These are phyloP conservation scores for Phytophthora fragariaefolia DNA, from an alignment of 352 stramenopile species.

Conservation along the genomic window DNA sequence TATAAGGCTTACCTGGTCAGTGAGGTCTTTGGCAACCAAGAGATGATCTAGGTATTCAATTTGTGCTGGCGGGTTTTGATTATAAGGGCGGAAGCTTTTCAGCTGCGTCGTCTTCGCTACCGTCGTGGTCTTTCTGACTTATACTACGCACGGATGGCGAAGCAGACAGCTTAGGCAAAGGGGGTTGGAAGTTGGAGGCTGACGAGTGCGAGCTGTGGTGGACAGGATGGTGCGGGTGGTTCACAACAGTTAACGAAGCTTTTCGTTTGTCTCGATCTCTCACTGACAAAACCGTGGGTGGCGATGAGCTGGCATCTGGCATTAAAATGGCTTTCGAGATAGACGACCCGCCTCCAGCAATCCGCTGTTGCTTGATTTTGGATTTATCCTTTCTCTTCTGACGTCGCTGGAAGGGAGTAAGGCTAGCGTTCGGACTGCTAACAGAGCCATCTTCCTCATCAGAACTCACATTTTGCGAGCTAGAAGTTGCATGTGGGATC, in stretches of 20 bases:
- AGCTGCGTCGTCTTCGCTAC: constrained; percentile 25
- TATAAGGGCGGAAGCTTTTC: constrained; percentile 63
- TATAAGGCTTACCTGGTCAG: constrained; percentile 10
- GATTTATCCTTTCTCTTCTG: constrained; percentile 55
- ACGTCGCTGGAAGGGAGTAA: constrained; percentile 56
- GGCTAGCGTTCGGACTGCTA: constrained; percentile 35
- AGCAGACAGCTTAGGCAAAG: constrained; percentile 54
- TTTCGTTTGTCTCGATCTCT: constrained; percentile 49
- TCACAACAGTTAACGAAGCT: constrained; percentile 12
- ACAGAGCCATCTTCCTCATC: constrained; percentile 25
- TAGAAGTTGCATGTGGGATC: constrained; percentile 3
- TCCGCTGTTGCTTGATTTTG: constrained; percentile 54
- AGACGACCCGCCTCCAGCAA: constrained; percentile 21
- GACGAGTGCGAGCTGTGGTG: constrained; percentile 30
- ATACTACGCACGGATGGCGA: constrained; percentile 45
- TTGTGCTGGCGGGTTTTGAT: constrained; percentile 22
- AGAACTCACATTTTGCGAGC: constrained; percentile 27
- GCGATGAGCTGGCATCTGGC: constrained; percentile 30
- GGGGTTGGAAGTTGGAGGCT: constrained; percentile 34
- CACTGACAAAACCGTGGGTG: constrained; percentile 17
- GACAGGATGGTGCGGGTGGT: constrained; percentile 22
- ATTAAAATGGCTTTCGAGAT: constrained; percentile 65
- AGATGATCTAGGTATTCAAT: constrained; percentile 15
- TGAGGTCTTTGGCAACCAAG: constrained; percentile 16
- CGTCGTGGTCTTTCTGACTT: constrained; percentile 35